phyloP scores from a whole-genome alignment of 2,329 filamentous ascomycete species.

The Paecilomyces variotii region DNA sequence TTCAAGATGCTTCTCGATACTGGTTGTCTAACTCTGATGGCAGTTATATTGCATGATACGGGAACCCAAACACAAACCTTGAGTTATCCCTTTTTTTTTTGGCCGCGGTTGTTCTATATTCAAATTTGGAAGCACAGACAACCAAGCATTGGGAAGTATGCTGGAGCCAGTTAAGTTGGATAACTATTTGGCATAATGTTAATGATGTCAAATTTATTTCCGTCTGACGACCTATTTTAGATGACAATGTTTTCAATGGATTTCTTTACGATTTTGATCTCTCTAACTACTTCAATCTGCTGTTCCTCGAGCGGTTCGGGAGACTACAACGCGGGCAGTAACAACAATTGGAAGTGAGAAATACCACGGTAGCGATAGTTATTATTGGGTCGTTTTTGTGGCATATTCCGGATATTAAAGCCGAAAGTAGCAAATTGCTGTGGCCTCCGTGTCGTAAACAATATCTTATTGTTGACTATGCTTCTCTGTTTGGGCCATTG shows the following conservation, averaged over 20 bases:
- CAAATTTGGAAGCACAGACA: neutral
- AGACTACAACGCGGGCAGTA: no score
- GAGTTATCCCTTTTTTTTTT: neutral
- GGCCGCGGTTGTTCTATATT: neutral
- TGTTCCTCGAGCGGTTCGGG: no score
- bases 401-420: neutral
- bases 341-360: no score
- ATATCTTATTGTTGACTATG: no score
- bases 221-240: no score
- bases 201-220: neutral
- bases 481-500: no score
- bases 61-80: conserved; percentile 3
- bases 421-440: neutral
- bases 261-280: neutral
- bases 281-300: no score
- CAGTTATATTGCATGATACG: conserved; percentile 10
- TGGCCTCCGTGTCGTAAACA: no score
- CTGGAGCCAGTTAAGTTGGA: neutral
- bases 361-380: no score
- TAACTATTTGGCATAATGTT: neutral
- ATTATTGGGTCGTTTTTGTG: neutral
- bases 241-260: neutral
- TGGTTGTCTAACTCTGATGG: neutral
- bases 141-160: neutral
- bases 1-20: neutral